Percentiles rank a stretch among this genome's conserved stretches.
Conservation (phyloP, 352 stramenopile genomes). For the Phytopythium oedochilum region DNA sequence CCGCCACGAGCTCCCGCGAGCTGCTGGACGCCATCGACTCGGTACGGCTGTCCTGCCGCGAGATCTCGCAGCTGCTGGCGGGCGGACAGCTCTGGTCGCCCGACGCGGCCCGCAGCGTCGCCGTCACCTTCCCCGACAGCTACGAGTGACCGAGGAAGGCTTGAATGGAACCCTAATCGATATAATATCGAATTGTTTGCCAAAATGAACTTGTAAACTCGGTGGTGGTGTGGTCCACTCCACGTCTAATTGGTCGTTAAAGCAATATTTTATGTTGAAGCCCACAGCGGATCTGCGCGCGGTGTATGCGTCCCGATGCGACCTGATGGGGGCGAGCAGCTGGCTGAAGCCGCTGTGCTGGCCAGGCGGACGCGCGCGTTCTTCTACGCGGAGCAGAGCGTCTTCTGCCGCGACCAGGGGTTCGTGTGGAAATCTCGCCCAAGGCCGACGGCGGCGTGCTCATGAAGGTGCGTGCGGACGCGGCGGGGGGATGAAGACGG, state of each 20-base stretch:
- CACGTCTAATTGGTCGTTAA: no score
- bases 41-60: constrained; percentile 60
- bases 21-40: constrained; percentile 64
- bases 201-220: not conserved
- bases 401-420: constrained; percentile 62
- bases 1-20: constrained; percentile 49
- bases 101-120: constrained; percentile 48
- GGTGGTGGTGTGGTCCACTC: no score
- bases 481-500: not conserved
- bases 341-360: no score
- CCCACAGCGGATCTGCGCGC: no score
- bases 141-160: constrained; percentile 38
- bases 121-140: constrained; percentile 70
- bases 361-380: constrained; percentile 61
- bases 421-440: constrained; percentile 83
- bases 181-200: not conserved
- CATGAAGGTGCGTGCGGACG: constrained; percentile 82
- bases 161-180: no score
- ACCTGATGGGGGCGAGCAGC: no score
- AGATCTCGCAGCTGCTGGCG: constrained; percentile 64
- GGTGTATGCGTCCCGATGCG: no score
- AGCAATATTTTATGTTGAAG: no score
- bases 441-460: constrained; percentile 66
- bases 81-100: constrained; percentile 76
- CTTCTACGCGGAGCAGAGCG: constrained; percentile 68